Base-by-base conservation (phyloP, 495 filamentous ascomycete species). In the Penicillium verhagenii region DNA sequence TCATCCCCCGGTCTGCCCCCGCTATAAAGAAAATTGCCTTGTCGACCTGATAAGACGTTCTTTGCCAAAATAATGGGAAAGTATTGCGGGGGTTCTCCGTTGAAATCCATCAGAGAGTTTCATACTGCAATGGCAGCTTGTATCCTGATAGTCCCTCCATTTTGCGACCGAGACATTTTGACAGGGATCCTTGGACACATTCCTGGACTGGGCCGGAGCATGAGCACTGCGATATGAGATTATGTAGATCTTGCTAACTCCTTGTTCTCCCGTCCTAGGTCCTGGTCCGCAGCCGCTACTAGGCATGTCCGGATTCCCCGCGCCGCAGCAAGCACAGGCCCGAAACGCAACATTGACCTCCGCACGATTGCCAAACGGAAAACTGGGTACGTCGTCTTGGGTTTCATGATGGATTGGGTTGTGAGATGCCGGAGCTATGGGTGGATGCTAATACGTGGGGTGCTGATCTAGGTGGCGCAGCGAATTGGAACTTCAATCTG, bases 401-500 rank as follows among this genome's bases (percentile, higher is more conserved):
- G 23, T 29, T 33, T 35, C 35, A 31, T 46, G 26, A 45, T 19
- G 14, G 31, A 43, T 37, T 37, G 46, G 24, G 40, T 52, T 39
- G 35, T 40, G 42, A 23, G 21, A 16, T 10, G 20, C 19, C 11
- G 35, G 53, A 52, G 40, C 23, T 19, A 52, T 47, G 28, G 39
- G 48, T 57, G 48, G 62, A 59, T 57, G 59, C 64, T 70, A 65
- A 76, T 66, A 43, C 57, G 59, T 59, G 59, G 76, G 43, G 14
- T 50, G 33, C 54, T 58, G 49, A 62, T 57, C 70, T 77, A 79
- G 86, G 82, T 58, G 89, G 82, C 68, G 84, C 78, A 66, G 75
- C 83, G 52, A 85, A 82, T 60, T 92, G 89, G 89, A 85, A 83
- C 21, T 91, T 90, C 73, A 86, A 85, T 50, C 77, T 88, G 60